Percentiles rank a stretch among this genome's conserved stretches.
Evolutionary conservation across 805 yeast species (phyloP).

Genomic region (Kluyveromyces siamensis): DNA sequence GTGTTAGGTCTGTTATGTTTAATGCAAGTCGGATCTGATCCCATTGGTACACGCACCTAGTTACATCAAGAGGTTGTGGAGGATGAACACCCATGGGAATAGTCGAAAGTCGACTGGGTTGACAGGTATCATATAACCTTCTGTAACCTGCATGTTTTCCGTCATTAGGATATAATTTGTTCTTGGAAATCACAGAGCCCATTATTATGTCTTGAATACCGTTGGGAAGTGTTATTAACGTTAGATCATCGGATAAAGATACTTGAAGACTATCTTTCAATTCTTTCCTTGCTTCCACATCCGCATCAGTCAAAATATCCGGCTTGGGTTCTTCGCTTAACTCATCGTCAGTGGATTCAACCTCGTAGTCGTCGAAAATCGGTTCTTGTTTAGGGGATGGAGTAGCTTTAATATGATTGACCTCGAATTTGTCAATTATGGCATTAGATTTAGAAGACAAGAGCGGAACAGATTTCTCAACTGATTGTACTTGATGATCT

Average conservation of each 20-base stretch:
- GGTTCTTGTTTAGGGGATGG: constrained; percentile 3
- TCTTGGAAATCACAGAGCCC: constrained; percentile 19
- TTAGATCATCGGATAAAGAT: constrained; percentile 11
- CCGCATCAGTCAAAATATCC: constrained; percentile 10
- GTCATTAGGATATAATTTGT: constrained; percentile 13
- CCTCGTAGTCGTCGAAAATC: constrained; percentile 14
- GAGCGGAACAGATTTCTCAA: not conserved
- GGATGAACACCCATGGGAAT: constrained; percentile 25
- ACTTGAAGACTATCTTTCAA: constrained; percentile 8
- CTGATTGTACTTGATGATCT: not conserved
- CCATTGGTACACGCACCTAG: constrained; percentile 29
- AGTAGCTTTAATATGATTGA: not conserved
- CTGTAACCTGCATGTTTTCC: constrained; percentile 23
- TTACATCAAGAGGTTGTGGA: constrained; percentile 29
- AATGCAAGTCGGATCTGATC: constrained; percentile 11
- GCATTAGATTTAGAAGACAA: not conserved
- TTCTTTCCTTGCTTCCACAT: constrained; percentile 6
- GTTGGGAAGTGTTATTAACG: constrained; percentile 20
- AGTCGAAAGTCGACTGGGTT: constrained; percentile 16
- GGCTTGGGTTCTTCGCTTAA: constrained; percentile 13
- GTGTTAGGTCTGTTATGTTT: constrained; percentile 2
- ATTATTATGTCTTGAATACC: constrained; percentile 29
- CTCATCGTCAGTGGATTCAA: constrained; percentile 20
- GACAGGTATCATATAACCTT: constrained; percentile 21
- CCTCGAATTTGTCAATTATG: not conserved